These are phyloP conservation scores for Eutreptiella sp. DNA, from an alignment of 208 protist genomes.

Conservation along the genomic window DNA sequence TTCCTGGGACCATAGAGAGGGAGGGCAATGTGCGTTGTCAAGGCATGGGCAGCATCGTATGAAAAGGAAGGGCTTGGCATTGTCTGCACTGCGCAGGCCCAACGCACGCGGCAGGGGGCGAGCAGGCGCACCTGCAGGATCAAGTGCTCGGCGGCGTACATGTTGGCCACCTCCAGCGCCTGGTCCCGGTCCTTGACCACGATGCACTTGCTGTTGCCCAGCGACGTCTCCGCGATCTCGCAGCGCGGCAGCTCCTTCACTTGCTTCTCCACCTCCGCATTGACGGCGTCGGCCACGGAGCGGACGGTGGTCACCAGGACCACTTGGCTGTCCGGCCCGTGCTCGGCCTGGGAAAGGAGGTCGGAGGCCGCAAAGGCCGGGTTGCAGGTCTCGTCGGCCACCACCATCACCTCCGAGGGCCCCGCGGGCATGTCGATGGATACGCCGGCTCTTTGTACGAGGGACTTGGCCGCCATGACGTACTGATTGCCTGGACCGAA, in stretches of 20 bases:
- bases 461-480: slow-evolving; percentile 64
- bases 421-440: slow-evolving; percentile 73
- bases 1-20: too few species aligned
- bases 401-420: slow-evolving; percentile 52
- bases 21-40: too few species aligned
- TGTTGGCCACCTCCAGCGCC: slow-evolving; percentile 43
- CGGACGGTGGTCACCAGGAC: slow-evolving; percentile 40
- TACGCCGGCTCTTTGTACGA: slow-evolving; percentile 42
- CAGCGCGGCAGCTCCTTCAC: slow-evolving; percentile 35
- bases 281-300: slow-evolving; percentile 32
- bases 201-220: slow-evolving; percentile 31
- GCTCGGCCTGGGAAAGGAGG: slow-evolving; percentile 60
- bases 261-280: slow-evolving; percentile 33
- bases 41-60: too few species aligned
- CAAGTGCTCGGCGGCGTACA: slow-evolving; percentile 53
- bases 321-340: slow-evolving; percentile 44
- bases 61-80: too few species aligned
- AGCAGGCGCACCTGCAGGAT: too few species aligned
- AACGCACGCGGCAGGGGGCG: too few species aligned
- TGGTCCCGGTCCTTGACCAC: slow-evolving; percentile 32
- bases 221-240: slow-evolving; percentile 23
- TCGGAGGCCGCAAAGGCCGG: slow-evolving; percentile 54
- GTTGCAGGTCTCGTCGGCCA: slow-evolving; percentile 45
- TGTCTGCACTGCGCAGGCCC: too few species aligned
- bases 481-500: slow-evolving; percentile 52